These are phyloP conservation scores for Neofusicoccum umdonicola DNA, from an alignment of 2,329 filamentous ascomycete genomes.

Conservation along the genomic window DNA sequence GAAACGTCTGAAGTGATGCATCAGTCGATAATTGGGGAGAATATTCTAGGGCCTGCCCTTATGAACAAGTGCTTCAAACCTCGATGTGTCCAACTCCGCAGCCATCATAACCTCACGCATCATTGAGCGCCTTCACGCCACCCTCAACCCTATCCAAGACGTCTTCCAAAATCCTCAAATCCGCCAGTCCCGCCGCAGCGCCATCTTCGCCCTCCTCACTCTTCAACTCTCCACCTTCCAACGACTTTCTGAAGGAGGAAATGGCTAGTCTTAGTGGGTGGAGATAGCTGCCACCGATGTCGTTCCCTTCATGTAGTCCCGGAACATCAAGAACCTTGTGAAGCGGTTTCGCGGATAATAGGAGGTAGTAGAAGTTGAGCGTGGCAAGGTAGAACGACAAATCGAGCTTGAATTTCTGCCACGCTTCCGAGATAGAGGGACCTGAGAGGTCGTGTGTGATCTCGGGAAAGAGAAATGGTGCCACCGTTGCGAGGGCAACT, in stretches of 20 bases:
- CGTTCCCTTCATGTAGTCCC: slow-evolving; percentile 39
- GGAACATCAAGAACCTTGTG: slow-evolving; percentile 48
- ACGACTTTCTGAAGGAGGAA: slow-evolving; percentile 34
- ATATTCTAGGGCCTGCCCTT: not conserved
- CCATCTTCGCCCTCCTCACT: slow-evolving; percentile 35
- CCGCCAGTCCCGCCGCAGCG: slow-evolving; percentile 32
- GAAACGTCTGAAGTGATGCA: no score
- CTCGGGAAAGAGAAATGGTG: slow-evolving; percentile 53
- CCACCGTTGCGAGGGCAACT: slow-evolving; percentile 46
- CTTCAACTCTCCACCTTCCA: slow-evolving; percentile 36
- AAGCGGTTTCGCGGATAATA: slow-evolving; percentile 51
- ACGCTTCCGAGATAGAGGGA: slow-evolving; percentile 29
- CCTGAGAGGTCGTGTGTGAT: slow-evolving; percentile 43
- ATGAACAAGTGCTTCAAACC: not conserved
- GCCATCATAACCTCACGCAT: not conserved
- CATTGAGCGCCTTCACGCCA: slow-evolving; percentile 19
- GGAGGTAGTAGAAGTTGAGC: slow-evolving; percentile 59
- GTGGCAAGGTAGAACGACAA: slow-evolving; percentile 55
- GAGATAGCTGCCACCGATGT: slow-evolving; percentile 44
- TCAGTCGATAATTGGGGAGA: no score
- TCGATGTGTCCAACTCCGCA: no score
- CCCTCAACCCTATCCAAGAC: slow-evolving; percentile 27
- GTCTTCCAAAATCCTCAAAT: slow-evolving; percentile 36
- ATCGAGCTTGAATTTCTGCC: slow-evolving; percentile 51
- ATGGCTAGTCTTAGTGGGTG: slow-evolving; percentile 41